These are phyloP conservation scores for Bruguiera parviflora DNA, from an alignment of 345 rosid genomes.

Conservation along the genomic window DNA sequence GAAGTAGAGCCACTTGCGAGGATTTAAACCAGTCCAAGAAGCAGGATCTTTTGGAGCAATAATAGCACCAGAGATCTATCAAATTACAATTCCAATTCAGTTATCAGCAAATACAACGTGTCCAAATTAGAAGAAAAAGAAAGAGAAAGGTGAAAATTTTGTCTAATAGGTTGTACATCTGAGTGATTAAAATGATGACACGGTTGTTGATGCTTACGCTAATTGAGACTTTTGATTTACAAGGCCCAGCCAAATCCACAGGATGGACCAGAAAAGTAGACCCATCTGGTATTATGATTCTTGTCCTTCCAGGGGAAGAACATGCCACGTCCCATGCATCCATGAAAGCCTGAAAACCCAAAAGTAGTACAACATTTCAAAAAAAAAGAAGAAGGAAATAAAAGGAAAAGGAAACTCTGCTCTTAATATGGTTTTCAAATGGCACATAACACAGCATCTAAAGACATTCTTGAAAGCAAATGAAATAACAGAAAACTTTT, in stretches of 20 bases:
- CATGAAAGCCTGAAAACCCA: constrained; percentile 51
- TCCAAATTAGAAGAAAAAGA: constrained; percentile 4
- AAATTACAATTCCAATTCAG: constrained; percentile 10
- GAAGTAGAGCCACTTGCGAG: constrained; percentile 74
- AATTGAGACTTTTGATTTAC: constrained; percentile 71
- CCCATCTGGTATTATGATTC: constrained; percentile 51
- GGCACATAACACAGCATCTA: not conserved
- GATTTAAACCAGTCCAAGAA: constrained; percentile 68
- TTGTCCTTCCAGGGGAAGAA: constrained; percentile 46
- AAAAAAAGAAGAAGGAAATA: not conserved
- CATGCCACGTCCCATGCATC: constrained; percentile 75
- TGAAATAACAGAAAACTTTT: not conserved
- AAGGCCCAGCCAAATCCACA: constrained; percentile 67
- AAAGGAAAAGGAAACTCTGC: not conserved
- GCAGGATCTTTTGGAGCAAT: constrained; percentile 75
- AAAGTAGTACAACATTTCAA: not conserved
- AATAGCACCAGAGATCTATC: constrained; percentile 71
- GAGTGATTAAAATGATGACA: not conserved
- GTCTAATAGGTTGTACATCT: not conserved
- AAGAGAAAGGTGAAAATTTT: not conserved
- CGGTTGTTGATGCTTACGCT: constrained; percentile 35
- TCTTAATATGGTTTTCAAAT: not conserved
- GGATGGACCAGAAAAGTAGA: constrained; percentile 54
- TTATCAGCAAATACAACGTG: not conserved
- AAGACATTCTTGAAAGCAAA: not conserved